phyloP scores from a whole-genome alignment of 768 basidiomycete species.

The Mycena maculata region DNA sequence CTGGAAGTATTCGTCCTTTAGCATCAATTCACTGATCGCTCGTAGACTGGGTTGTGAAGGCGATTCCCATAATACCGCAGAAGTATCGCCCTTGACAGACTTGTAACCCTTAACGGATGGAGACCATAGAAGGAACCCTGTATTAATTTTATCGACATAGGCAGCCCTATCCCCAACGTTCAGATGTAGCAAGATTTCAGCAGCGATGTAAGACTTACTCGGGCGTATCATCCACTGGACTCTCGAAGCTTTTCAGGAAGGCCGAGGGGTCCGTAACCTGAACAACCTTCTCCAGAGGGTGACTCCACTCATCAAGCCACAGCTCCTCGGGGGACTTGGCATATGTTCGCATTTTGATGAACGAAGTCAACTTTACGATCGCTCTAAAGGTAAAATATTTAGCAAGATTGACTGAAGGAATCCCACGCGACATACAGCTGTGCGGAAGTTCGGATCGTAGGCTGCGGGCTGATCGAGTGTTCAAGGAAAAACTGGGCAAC shows the following conservation, averaged over 20 bases:
- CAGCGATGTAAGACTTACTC: conserved; percentile 45
- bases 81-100: conserved; percentile 49
- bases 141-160: conserved; percentile 80
- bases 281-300: conserved; percentile 65
- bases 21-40: conserved; percentile 60
- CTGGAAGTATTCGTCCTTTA: conserved; percentile 67
- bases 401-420: neutral
- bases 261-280: conserved; percentile 57
- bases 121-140: conserved; percentile 85
- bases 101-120: conserved; percentile 71
- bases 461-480: conserved; percentile 77
- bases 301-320: conserved; percentile 80
- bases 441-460: conserved; percentile 70
- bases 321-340: conserved; percentile 71
- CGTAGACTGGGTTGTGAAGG: conserved; percentile 62
- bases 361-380: conserved; percentile 71
- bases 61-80: conserved; percentile 63
- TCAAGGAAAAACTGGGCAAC: conserved; percentile 73
- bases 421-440: conserved; percentile 62
- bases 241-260: conserved; percentile 61
- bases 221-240: conserved; percentile 47
- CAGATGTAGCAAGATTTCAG: conserved; percentile 18
- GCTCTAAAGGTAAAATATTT: conserved; percentile 55
- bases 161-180: conserved; percentile 45
- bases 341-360: conserved; percentile 83